phyloP scores from a whole-genome alignment of 306 rosid genomes.

The Erythrophleum fordii region DNA sequence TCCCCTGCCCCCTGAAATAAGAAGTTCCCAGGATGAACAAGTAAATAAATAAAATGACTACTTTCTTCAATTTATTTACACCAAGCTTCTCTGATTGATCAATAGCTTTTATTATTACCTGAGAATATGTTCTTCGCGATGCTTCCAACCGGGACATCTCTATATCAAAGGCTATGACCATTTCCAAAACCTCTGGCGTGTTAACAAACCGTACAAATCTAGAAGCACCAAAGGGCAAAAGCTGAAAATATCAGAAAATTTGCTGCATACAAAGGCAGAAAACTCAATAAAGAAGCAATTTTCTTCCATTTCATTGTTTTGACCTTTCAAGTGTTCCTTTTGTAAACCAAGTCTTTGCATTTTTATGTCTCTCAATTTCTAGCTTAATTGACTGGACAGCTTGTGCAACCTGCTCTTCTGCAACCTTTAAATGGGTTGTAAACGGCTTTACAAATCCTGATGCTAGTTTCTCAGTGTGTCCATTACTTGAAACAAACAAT shows the following conservation, averaged over 20 bases:
- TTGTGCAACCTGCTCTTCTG: conserved; percentile 65
- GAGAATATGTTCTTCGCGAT: conserved; percentile 78
- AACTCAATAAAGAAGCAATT: not conserved
- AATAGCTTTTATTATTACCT: conserved; percentile 48
- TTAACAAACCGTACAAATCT: conserved; percentile 90
- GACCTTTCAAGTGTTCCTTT: conserved; percentile 97
- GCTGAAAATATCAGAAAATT: conserved; percentile 19
- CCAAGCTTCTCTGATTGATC: conserved; percentile 23
- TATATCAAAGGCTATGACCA: conserved; percentile 74
- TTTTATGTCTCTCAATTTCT: conserved; percentile 59
- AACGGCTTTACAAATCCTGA: conserved; percentile 71
- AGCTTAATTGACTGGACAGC: conserved; percentile 60
- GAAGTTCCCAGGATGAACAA: conserved; percentile 40
- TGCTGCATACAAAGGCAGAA: conserved; percentile 6
- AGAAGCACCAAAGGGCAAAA: conserved; percentile 24
- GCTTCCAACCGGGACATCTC: conserved; percentile 95
- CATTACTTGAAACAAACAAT: conserved; percentile 57
- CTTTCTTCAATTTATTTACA: conserved; percentile 11
- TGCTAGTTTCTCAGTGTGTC: conserved; percentile 72
- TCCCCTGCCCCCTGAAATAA: conserved; percentile 73
- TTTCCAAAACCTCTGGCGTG: conserved; percentile 85
- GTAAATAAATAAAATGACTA: not conserved
- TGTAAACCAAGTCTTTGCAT: conserved; percentile 79
- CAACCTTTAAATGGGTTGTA: conserved; percentile 65
- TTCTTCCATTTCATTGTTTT: conserved; percentile 14